Evolutionary conservation across 257 asterid species (phyloP), one percentile per base, ranked within the genome.

Genomic region (Handroanthus guayacan): DNA sequence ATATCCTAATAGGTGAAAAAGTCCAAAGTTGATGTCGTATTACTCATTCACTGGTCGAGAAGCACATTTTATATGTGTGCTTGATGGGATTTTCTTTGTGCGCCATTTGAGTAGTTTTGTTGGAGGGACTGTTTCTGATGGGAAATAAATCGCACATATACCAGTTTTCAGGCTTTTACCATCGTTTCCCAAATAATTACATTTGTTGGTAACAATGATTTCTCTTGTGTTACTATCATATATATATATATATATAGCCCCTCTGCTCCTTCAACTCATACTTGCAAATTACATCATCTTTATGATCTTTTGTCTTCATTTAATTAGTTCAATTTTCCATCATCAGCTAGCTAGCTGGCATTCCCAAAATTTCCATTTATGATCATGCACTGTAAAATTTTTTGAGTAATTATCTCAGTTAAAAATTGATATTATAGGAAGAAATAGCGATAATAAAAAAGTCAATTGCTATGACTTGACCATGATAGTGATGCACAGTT

Each of bases 81-180:
- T 71, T 37, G 62, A 25, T 57, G 36, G 61, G 78, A 57, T 63
- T 54, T 25, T n/a, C 18, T 25, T 72, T 61, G 37, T 60, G 86
- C 57, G 73, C 72, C 72, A 67, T 75, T 79, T 76, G 61, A 63
- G 61, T 55, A 20, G 64, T 57, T 70, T 61, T 63, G 61, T 64
- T 80, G 85, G 85, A 74, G 72, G 44, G 47, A 80, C 85, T 80
- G 87, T 80, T 77, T 72, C 9, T 73, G 77, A 83, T 67, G 75
- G 82, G 67, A 83, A 44, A 54, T n/a, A 68, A 72, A 68, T 76
- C 73, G 72, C 65, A 60, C 79, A 75, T 36, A 75, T 0, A 67
- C 66, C 57, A 63, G 69, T 64, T 68, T 79, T 73, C 58, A 58
- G 50, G 64, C 77, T 71, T 75, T 69, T 60, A 67, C 9, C 41